These are phyloP conservation scores for Yamadazyma nakazawae DNA, from an alignment of 805 yeast species.

Conservation along the genomic window DNA sequence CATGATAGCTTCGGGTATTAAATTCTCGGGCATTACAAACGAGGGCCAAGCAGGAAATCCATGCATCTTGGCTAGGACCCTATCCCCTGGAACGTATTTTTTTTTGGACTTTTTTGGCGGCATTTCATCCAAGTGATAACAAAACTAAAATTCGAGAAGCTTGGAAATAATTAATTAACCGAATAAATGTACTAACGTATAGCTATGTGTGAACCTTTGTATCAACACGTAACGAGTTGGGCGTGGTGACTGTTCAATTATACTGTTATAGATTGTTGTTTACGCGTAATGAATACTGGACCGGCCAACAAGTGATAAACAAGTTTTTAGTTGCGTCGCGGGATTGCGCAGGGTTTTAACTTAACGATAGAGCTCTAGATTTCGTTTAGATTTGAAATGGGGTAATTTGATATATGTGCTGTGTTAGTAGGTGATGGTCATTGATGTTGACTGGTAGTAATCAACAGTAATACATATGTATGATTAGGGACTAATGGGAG, in stretches of 20 bases:
- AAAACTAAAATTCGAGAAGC: no score
- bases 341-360: background rate
- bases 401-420: background rate
- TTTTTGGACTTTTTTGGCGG: constrained; percentile 27
- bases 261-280: background rate
- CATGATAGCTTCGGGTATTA: constrained; percentile 34
- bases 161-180: no score
- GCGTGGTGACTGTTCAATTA: background rate
- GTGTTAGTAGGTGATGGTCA: no score
- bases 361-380: background rate
- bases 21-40: constrained; percentile 39
- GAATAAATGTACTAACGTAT: no score
- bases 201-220: background rate
- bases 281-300: background rate
- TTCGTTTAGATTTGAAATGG: background rate
- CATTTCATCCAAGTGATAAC: constrained; percentile 17
- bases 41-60: constrained; percentile 51
- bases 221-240: background rate
- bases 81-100: constrained; percentile 29
- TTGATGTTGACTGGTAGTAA: no score
- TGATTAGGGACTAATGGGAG: no score
- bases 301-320: background rate
- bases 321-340: background rate
- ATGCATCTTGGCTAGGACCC: constrained; percentile 45
- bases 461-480: no score